These are phyloP conservation scores for Lycium barbarum DNA, from an alignment of 257 asterid species.

Conservation along the genomic window DNA sequence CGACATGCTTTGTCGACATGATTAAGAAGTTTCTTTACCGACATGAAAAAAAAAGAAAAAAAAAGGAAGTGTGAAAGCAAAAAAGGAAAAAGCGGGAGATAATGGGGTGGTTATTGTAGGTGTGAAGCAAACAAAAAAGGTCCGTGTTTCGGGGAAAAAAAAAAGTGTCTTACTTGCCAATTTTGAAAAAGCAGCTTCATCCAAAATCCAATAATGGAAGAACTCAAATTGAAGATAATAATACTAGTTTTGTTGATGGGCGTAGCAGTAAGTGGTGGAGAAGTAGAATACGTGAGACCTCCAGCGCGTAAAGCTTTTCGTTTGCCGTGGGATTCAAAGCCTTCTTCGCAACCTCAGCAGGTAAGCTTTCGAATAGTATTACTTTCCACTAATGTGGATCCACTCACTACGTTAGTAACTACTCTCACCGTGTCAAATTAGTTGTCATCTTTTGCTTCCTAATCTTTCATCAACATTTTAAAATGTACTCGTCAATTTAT, in stretches of 20 bases:
- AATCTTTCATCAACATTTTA: no score
- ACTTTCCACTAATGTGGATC: no score
- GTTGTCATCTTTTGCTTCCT: no score
- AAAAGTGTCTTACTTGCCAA: no score
- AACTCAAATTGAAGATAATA: conserved; percentile 27
- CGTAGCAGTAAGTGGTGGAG: conserved; percentile 32
- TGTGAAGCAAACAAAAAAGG: not conserved
- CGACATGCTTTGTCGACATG: no score
- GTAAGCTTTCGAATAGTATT: conserved; percentile 33
- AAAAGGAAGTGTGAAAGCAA: not conserved
- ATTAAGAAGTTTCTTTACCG: no score
- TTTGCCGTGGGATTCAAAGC: conserved; percentile 53
- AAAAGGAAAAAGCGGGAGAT: not conserved
- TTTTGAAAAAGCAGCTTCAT: not conserved
- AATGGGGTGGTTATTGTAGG: not conserved
- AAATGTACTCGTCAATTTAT: no score
- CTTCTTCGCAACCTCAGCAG: conserved; percentile 72
- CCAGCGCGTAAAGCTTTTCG: conserved; percentile 65
- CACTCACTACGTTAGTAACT: no score
- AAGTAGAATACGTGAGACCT: conserved; percentile 66
- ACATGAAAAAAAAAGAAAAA: no score
- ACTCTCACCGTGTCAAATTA: no score
- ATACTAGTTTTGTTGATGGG: conserved; percentile 15
- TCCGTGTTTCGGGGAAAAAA: not conserved
- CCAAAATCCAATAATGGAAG: conserved; percentile 13